Percentiles rank a stretch among this genome's conserved stretches.
Conservation (phyloP, 2,329 filamentous ascomycete genomes). For the Penicillium sp. region DNA sequence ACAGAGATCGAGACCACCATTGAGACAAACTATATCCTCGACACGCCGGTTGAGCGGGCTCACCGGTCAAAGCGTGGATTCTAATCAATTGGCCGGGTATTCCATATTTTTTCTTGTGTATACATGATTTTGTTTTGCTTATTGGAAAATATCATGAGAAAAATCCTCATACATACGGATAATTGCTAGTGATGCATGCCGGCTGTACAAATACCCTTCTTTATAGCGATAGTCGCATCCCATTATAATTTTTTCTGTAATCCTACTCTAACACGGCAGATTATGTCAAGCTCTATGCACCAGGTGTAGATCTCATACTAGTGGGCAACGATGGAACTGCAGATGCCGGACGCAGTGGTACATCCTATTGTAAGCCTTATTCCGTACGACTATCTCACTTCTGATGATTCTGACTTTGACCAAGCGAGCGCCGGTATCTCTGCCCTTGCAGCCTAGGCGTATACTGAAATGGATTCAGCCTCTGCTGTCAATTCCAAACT, state of each 20-base stretch:
- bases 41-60: conserved; percentile 17
- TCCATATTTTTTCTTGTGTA: neutral
- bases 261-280: too few relatives aligned
- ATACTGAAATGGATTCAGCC: too few relatives aligned
- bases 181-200: neutral
- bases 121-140: neutral
- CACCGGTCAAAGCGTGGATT: conserved; percentile 7
- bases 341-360: too few relatives aligned
- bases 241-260: neutral
- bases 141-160: neutral
- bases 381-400: too few relatives aligned
- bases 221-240: neutral
- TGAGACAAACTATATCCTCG: conserved; percentile 21
- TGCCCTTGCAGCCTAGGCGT: too few relatives aligned
- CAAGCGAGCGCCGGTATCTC: too few relatives aligned
- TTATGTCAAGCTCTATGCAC: too few relatives aligned
- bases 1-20: conserved; percentile 40
- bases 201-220: neutral
- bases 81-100: neutral
- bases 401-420: too few relatives aligned
- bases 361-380: too few relatives aligned
- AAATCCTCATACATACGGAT: neutral
- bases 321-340: too few relatives aligned
- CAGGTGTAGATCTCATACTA: too few relatives aligned
- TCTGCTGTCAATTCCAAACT: too few relatives aligned